phyloP scores from a whole-genome alignment of 2,329 filamentous ascomycete species.

The Fusarium concolor region DNA sequence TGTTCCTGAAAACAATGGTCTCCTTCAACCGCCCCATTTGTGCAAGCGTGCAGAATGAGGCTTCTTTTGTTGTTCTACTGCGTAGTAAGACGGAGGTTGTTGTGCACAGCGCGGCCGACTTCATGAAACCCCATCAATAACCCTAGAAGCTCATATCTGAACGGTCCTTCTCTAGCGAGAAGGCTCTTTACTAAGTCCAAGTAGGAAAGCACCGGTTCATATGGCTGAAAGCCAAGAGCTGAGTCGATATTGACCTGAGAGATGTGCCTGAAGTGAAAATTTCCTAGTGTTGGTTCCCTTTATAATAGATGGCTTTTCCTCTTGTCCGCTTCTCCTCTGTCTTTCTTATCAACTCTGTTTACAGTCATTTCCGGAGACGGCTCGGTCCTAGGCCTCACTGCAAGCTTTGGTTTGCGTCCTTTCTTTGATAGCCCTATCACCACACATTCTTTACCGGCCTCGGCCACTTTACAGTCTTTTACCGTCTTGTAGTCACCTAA shows the following conservation, averaged over 20 bases:
- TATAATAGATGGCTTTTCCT: conserved; percentile 14
- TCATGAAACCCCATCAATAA: conserved; percentile 12
- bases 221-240: conserved; percentile 22
- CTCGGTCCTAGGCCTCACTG: conserved; percentile 49
- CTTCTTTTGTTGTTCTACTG: conserved; percentile 6
- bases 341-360: conserved; percentile 39
- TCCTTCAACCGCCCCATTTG: conserved; percentile 3
- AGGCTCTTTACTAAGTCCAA: conserved; percentile 21
- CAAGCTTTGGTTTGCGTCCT: conserved; percentile 55
- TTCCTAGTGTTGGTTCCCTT: conserved; percentile 8
- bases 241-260: conserved; percentile 12
- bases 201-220: conserved; percentile 41
- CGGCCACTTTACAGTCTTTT: conserved; percentile 52
- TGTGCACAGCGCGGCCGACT: conserved; percentile 1
- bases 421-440: conserved; percentile 52
- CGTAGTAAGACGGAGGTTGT: conserved; percentile 35
- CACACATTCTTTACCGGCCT: conserved; percentile 50
- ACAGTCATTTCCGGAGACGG: conserved; percentile 46
- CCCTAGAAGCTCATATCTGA: conserved; percentile 5
- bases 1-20: conserved; percentile 48
- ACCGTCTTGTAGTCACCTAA: conserved; percentile 30
- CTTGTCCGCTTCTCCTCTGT: conserved; percentile 19
- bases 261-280: conserved; percentile 13
- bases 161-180: conserved; percentile 7
- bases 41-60: conserved; percentile 13